A percentile compares a stretch with the other conserved stretches of the same genome.
phyloP scores from a whole-genome alignment of 2,329 filamentous ascomycete genomes.

The Xylariaceae sp. region DNA sequence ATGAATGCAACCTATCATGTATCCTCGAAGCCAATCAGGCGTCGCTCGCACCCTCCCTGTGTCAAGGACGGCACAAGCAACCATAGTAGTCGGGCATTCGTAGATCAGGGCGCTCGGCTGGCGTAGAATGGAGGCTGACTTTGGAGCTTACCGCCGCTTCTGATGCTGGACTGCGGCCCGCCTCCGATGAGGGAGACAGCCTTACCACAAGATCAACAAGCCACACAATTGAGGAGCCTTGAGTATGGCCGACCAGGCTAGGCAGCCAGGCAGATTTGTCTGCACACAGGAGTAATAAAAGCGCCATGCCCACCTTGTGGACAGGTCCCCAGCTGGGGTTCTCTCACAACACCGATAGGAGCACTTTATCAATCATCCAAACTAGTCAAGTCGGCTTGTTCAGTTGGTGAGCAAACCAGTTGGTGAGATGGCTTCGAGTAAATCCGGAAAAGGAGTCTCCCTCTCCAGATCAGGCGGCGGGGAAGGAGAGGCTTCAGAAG shows the following conservation, averaged over 20 bases:
- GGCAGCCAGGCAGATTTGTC: not conserved
- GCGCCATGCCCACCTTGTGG: not conserved
- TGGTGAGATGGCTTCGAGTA: not conserved
- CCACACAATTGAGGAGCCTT: not conserved
- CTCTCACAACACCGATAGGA: not conserved
- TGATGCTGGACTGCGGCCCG: not conserved
- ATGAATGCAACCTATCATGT: not conserved
- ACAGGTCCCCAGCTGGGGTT: not conserved
- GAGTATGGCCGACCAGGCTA: not conserved
- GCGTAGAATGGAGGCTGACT: not conserved
- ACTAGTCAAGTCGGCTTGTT: not conserved
- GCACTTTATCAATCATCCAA: not conserved
- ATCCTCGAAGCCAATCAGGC: not conserved
- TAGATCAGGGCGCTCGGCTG: not conserved
- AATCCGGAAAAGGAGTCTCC: not conserved
- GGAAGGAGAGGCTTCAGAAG: not conserved
- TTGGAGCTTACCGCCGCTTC: not conserved
- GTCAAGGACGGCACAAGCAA: not conserved
- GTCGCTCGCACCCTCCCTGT: not conserved
- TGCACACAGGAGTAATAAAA: not conserved
- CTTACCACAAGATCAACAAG: not conserved
- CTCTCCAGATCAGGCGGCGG: not conserved
- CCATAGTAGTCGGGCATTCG: not conserved
- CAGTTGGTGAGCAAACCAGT: not conserved
- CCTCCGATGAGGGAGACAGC: not conserved